phyloP scores from a whole-genome alignment of 306 rosid species.

The Quercus berberidifolia region DNA sequence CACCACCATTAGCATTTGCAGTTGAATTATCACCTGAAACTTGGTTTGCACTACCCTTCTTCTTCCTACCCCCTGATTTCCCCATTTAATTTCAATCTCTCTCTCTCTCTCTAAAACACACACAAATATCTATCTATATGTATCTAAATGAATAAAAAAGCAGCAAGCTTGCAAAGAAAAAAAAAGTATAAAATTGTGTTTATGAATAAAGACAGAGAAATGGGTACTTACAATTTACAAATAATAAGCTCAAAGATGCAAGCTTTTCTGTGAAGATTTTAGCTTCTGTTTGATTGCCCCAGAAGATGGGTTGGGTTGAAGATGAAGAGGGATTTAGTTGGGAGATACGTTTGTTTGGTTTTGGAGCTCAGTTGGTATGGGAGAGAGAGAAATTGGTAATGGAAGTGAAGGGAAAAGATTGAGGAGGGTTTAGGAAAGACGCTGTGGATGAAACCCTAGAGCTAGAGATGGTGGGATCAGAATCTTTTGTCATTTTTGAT shows the following conservation, averaged over 20 bases:
- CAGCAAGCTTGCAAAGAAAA: neutral
- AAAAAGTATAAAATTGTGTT: neutral
- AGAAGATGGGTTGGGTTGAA: neutral
- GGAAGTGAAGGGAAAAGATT: neutral
- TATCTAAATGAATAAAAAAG: conserved; percentile 17
- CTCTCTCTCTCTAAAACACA: neutral
- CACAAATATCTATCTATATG: neutral
- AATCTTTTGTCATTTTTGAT: conserved; percentile 15
- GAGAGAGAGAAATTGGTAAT: neutral
- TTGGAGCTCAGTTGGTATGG: neutral
- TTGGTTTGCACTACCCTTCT: conserved; percentile 73
- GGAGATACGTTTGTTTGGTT: neutral
- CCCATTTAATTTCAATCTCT: conserved; percentile 50
- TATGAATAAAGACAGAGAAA: conserved; percentile 20
- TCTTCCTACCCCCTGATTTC: conserved; percentile 86
- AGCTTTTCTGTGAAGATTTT: neutral
- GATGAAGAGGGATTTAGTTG: neutral
- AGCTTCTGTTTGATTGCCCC: neutral
- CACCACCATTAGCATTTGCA: conserved; percentile 57
- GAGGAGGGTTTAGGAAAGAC: conserved; percentile 7
- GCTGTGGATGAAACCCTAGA: conserved; percentile 41
- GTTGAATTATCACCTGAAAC: conserved; percentile 39
- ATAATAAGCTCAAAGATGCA: conserved; percentile 14
- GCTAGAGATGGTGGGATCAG: conserved; percentile 27
- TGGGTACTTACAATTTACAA: conserved; percentile 22